Evolutionary conservation across 257 asterid species (phyloP).

Genomic region (Nicotiana knightiana): DNA sequence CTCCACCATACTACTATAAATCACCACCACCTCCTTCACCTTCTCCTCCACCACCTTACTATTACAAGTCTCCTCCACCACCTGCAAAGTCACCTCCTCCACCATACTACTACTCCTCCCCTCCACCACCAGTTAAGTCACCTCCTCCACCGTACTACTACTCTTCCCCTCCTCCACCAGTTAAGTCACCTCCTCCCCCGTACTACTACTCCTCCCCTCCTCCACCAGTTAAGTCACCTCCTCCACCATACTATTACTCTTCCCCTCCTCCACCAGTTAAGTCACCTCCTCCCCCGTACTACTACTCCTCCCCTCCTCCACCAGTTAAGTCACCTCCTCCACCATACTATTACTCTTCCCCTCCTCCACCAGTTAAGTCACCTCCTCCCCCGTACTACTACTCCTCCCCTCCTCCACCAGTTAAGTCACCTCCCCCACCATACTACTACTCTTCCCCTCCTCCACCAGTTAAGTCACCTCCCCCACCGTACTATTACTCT

Average conservation of each 20-base stretch:
- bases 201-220: conserved; percentile 36
- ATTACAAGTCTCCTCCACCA: conserved; percentile 34
- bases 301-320: conserved; percentile 43
- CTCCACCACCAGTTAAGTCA: conserved; percentile 27
- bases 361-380: conserved; percentile 33
- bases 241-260: conserved; percentile 23
- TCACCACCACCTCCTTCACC: conserved; percentile 7
- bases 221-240: conserved; percentile 32
- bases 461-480: conserved; percentile 31
- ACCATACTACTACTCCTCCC: conserved; percentile 16
- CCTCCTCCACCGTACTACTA: conserved; percentile 35
- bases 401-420: conserved; percentile 41
- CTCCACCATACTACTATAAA: conserved; percentile 16
- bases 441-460: conserved; percentile 36
- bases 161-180: conserved; percentile 39
- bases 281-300: conserved; percentile 31
- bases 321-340: conserved; percentile 33
- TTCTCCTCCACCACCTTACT: conserved; percentile 25
- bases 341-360: conserved; percentile 33
- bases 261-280: conserved; percentile 27
- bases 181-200: conserved; percentile 34
- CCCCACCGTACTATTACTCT: conserved; percentile 28
- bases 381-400: conserved; percentile 19
- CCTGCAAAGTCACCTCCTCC: conserved; percentile 34
- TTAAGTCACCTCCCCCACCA: neutral